A percentile compares a stretch with the other conserved stretches of the same genome.
Evolutionary conservation across 1,284 basidiomycete genomes (phyloP).

Genomic region (Austropuccinia psidii): DNA sequence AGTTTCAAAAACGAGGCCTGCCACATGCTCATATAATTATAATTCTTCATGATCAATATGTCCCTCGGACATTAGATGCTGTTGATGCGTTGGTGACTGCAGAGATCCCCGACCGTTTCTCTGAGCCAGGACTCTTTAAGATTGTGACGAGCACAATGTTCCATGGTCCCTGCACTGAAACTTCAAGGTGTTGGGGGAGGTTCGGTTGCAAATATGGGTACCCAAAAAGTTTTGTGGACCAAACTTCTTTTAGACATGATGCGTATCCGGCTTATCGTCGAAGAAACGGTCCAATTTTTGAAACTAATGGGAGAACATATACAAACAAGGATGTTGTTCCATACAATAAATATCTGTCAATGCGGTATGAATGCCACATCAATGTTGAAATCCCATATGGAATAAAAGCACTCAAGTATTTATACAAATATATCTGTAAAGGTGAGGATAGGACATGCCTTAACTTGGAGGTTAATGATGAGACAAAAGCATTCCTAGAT

Average conservation of each 20-base stretch:
- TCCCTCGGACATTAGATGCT: constrained; percentile 45
- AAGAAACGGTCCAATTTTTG: background rate
- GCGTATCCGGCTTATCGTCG: constrained; percentile 47
- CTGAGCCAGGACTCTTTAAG: constrained; percentile 49
- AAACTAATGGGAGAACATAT: constrained; percentile 32
- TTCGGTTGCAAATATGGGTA: constrained; percentile 50
- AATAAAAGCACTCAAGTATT: constrained; percentile 9
- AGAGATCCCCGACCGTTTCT: constrained; percentile 49
- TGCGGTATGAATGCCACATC: constrained; percentile 2
- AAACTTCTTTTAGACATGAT: constrained; percentile 49
- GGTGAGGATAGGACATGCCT: background rate
- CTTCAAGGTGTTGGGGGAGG: constrained; percentile 49
- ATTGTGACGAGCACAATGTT: constrained; percentile 50
- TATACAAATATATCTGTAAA: constrained; percentile 24
- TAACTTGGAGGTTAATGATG: background rate
- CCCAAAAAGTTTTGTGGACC: constrained; percentile 49
- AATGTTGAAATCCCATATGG: constrained; percentile 9
- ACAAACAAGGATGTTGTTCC: constrained; percentile 51
- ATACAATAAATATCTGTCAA: constrained; percentile 44
- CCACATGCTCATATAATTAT: constrained; percentile 54
- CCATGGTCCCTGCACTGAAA: constrained; percentile 51
- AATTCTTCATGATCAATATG: constrained; percentile 47
- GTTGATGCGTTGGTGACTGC: constrained; percentile 51
- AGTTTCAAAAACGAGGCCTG: constrained; percentile 55
- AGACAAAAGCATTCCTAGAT: constrained; percentile 40